These are phyloP conservation scores for Chrysoporthe cubensis DNA, from an alignment of 2,329 filamentous ascomycete species.

Conservation along the genomic window DNA sequence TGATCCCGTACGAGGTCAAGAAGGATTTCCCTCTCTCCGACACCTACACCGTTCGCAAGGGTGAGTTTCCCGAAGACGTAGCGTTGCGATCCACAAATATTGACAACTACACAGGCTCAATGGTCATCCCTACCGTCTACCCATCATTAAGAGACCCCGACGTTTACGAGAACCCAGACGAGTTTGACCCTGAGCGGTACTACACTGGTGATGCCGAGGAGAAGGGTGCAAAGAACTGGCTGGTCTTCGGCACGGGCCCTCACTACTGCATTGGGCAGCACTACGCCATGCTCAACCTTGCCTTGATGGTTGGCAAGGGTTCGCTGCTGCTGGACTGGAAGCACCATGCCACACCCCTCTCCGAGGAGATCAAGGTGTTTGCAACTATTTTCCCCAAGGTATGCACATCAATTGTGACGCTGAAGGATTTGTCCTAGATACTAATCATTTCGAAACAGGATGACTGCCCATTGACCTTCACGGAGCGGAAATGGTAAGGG, in stretches of 20 bases:
- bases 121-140: slow-evolving; percentile 93
- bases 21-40: slow-evolving; percentile 91
- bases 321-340: slow-evolving; percentile 86
- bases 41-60: slow-evolving; percentile 90
- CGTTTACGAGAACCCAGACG: slow-evolving; percentile 86
- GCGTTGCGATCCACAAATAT: not conserved
- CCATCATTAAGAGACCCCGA: slow-evolving; percentile 90
- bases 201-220: slow-evolving; percentile 87
- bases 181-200: slow-evolving; percentile 90
- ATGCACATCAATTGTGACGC: slow-evolving; percentile 40
- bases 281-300: slow-evolving; percentile 88
- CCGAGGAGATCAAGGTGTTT: slow-evolving; percentile 97
- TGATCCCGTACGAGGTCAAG: slow-evolving; percentile 95
- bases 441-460: slow-evolving; percentile 57
- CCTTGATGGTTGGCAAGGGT: slow-evolving; percentile 87
- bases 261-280: slow-evolving; percentile 96
- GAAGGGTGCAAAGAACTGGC: slow-evolving; percentile 87
- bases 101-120: slow-evolving; percentile 60
- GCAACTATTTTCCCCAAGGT: slow-evolving; percentile 98
- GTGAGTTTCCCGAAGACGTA: slow-evolving; percentile 42
- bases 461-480: slow-evolving; percentile 80
- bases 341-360: slow-evolving; percentile 80
- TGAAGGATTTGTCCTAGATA: slow-evolving; percentile 6
- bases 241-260: slow-evolving; percentile 93
- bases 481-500: slow-evolving; percentile 52